Percentiles rank a stretch among this genome's conserved stretches.
phyloP scores from a whole-genome alignment of 169 alveolate genomes.

The Babesia ovata region DNA sequence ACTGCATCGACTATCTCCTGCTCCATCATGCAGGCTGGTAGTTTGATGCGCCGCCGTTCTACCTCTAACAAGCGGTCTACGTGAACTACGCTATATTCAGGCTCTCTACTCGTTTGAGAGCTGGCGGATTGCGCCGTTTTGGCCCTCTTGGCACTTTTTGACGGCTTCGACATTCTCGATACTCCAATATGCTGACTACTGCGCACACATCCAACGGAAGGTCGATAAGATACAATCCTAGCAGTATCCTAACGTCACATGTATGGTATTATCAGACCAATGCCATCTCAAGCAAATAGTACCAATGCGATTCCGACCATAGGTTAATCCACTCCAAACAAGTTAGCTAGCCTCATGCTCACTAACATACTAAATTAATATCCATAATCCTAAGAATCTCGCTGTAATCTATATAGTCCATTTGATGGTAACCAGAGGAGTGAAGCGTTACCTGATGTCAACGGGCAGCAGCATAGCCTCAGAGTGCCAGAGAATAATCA shows the following conservation, averaged over 20 bases:
- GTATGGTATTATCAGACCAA: no score
- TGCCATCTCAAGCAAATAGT: no score
- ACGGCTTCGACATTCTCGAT: background rate
- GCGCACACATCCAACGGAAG: background rate
- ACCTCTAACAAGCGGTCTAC: conserved; percentile 73
- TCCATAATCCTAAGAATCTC: no score
- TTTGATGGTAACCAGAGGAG: no score
- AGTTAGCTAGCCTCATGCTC: no score
- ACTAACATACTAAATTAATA: no score
- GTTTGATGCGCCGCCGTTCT: conserved; percentile 75
- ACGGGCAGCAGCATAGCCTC: no score
- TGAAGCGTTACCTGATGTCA: no score
- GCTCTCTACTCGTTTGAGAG: conserved; percentile 3
- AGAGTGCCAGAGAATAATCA: no score
- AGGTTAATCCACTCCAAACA: no score
- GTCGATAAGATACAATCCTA: background rate
- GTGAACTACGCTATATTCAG: conserved; percentile 45
- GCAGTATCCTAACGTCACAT: background rate
- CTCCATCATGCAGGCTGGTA: conserved; percentile 89
- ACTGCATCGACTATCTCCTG: conserved; percentile 91
- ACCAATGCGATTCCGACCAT: no score
- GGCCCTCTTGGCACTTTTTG: conserved; percentile 6
- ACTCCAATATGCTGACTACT: background rate
- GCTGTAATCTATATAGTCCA: no score
- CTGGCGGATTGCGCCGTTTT: background rate